phyloP scores from a whole-genome alignment of 495 filamentous ascomycete genomes.

The Podospora pseudopauciseta region DNA sequence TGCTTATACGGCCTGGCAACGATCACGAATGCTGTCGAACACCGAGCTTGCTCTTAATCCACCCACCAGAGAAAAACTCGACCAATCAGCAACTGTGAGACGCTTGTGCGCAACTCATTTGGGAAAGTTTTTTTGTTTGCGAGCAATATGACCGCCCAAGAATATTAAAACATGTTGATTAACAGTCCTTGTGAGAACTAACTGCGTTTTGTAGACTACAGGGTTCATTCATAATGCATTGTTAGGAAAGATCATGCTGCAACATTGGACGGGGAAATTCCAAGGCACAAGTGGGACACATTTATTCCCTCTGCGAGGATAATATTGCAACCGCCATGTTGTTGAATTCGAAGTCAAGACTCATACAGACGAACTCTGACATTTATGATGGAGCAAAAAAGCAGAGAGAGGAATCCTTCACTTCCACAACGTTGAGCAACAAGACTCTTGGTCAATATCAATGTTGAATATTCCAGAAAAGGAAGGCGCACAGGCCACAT shows the following conservation, averaged over 20 bases:
- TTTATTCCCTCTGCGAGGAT: neutral
- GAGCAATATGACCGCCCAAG: no score
- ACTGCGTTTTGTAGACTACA: neutral
- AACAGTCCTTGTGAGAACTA: no score
- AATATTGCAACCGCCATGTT: neutral
- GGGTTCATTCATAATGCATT: neutral
- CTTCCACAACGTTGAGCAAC: neutral
- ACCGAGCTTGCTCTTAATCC: no score
- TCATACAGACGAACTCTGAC: no score
- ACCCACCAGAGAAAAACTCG: no score
- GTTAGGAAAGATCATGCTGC: neutral
- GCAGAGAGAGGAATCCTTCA: neutral
- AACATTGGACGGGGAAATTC: neutral
- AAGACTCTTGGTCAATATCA: neutral
- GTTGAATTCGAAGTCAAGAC: neutral
- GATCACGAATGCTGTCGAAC: no score
- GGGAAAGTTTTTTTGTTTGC: no score
- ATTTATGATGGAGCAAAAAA: no score
- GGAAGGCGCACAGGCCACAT: conserved; percentile 2
- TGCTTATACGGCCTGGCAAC: no score
- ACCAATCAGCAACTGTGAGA: no score
- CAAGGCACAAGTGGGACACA: neutral
- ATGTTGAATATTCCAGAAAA: neutral
- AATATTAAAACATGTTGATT: no score
- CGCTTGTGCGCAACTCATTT: no score